Evolutionary conservation across 108 stramenopile genomes (phyloP), one percentile per base, ranked within the genome.

Genomic region (Ochromonas danica): DNA sequence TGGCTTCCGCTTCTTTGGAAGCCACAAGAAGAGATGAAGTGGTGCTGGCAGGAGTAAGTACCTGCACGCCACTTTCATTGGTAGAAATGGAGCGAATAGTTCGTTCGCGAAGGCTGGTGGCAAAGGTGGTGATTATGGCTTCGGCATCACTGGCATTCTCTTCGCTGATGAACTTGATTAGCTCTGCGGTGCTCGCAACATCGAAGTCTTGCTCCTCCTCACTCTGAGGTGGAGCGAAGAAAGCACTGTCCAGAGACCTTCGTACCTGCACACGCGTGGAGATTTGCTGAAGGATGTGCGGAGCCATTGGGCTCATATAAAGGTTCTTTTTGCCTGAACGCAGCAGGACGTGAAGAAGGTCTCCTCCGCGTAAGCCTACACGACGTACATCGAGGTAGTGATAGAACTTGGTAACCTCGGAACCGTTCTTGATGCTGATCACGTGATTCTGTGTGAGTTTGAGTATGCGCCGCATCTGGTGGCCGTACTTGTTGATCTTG

Each of bases 211-310:
- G n/a, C n/a, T n/a, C n/a, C n/a, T n/a, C n/a, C n/a, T n/a, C n/a
- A 51, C 22, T 51, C 14, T 14, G 14, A 67, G 63, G 35, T 67
- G 14, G 14, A 75, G 40, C 72, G 31, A 42, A 70, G 6, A 14
- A 3, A 6, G 51, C 31, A 6, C 14, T 36, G 40, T 75, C 72
- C 40, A 75, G 72, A 6, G 72, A 38, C 31, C 6, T 27, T 27
- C 72, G 14, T 41, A 75, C 35, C 40, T 75, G n/a, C 17, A 60
- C 72, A 36, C 72, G 72, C 31, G 72, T 75, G 45, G 25, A 6
- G 27, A 75, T 45, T 60, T 75, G 72, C 40, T 75, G 72, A 10
- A 75, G 22, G 6, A 75, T 75, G 31, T 75, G 72, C 31, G 31
- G 45, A 6, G 72, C 72, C 3, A 75, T 27, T 6, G 31, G 36